Conservation (phyloP, 2,329 filamentous ascomycete species). For the Coleophoma eucalyptorum region DNA sequence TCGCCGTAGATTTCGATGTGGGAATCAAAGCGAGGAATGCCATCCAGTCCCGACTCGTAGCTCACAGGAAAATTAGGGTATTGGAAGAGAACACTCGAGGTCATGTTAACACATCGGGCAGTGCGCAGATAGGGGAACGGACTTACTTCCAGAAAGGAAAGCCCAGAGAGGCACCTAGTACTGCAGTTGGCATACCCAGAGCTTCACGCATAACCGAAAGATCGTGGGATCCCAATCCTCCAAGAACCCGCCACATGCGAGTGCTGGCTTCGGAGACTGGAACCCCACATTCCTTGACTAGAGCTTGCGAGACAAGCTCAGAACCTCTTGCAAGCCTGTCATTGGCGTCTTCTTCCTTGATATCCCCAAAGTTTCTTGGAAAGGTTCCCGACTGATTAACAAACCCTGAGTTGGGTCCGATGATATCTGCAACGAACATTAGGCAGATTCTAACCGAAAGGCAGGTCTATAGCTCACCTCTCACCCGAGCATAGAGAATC, state of each 20-base stretch:
- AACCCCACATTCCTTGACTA: not conserved
- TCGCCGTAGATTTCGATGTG: conserved; percentile 48
- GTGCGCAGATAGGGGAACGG: too few relatives aligned
- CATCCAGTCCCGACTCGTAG: conserved; percentile 54
- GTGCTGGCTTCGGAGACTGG: not conserved
- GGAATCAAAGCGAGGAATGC: conserved; percentile 49
- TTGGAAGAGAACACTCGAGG: conserved; percentile 39
- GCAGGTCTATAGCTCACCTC: conserved; percentile 26
- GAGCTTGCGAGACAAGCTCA: not conserved
- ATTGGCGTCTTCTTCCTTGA: conserved; percentile 20
- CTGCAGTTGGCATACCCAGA: conserved; percentile 42
- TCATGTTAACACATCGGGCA: not conserved
- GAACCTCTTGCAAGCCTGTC: conserved; percentile 16
- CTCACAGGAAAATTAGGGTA: conserved; percentile 42
- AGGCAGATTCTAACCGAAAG: not conserved
- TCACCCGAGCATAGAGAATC: conserved; percentile 51
- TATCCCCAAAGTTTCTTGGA: conserved; percentile 38
- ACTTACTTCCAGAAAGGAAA: conserved; percentile 28
- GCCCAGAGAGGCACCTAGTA: conserved; percentile 38
- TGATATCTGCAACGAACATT: conserved; percentile 32
- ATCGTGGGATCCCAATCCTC: conserved; percentile 49
- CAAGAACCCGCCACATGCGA: conserved; percentile 37
- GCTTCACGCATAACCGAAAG: conserved; percentile 50
- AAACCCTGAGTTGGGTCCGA: conserved; percentile 48
- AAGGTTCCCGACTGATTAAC: conserved; percentile 45